Base-by-base conservation (phyloP, 139 green algal genomes). In the Picochlorum sp. region DNA sequence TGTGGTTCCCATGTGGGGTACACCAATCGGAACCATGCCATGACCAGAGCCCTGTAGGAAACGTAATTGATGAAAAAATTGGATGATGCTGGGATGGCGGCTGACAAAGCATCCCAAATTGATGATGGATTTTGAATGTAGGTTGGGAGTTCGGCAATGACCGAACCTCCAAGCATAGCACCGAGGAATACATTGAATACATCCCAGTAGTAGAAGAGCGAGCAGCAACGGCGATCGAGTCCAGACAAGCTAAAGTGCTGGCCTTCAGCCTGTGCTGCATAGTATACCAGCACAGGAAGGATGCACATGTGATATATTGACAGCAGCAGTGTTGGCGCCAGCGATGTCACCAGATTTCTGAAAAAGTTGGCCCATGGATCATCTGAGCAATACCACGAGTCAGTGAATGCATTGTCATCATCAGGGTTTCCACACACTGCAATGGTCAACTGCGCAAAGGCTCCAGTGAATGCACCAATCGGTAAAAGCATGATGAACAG, bases 11-110 rank as follows among this genome's bases (percentile, higher is more conserved):
- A 73, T 66, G 61, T 79, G 62, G 76, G 76, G 54, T 70, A 83
- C 45, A 85, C 67, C 15, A 84, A 51, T 14, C 72, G 32, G 56
- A 85, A 80, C 18, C 65, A 18, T 16, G 30, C 69, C 74, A 71
- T 75, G 30, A 74, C 67, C 18, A 75, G 20, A 10, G 65, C 62
- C 8, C 60, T 64, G 30, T 69, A 79, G 24, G 34, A 34, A 0
- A 84, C 70, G 63, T 86, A 88, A 32, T 80, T 85, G 60, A 95
- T 84, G 81, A 96, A 96, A 78, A 92, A 96, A 76, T 95, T 95
- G 65, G 78, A 86, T 45, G 79, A 84, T 26, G 75, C 67, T 14
- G 89, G 88, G 38, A 96, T 74, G 49, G 85, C 87, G 2, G 68
- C 73, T 6, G 86, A 87, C 18, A 95, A 63, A 11, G 86, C 63